These are phyloP conservation scores for Penicillium tannophilum DNA, from an alignment of 495 filamentous ascomycete species.

Conservation along the genomic window DNA sequence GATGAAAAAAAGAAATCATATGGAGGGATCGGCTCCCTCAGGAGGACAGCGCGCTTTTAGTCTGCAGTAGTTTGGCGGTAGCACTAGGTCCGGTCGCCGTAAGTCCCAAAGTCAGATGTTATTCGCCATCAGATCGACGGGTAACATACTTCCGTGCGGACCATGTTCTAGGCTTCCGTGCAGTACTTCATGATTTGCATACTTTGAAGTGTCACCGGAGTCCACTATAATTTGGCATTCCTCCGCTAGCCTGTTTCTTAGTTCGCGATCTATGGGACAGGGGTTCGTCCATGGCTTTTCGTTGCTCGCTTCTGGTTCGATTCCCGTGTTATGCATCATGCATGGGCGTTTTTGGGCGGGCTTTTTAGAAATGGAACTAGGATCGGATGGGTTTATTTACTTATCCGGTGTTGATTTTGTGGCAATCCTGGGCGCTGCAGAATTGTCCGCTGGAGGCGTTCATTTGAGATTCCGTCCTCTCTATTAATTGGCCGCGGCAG, in stretches of 20 bases:
- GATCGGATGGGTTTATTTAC: not conserved
- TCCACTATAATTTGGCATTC: not conserved
- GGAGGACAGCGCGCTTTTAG: conserved; percentile 15
- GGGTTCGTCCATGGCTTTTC: not conserved
- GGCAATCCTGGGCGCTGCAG: no score
- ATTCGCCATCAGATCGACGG: not conserved
- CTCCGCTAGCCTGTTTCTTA: not conserved
- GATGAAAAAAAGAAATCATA: conserved; percentile 5
- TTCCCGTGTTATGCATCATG: conserved; percentile 20
- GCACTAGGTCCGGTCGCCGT: not conserved
- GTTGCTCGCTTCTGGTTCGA: not conserved
- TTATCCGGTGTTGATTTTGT: not conserved
- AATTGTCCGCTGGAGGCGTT: not conserved
- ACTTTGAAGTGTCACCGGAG: not conserved
- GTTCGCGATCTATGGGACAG: not conserved
- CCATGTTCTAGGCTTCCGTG: no score
- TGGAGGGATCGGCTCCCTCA: conserved; percentile 14
- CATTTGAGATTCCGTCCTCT: no score
- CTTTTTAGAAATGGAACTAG: not conserved
- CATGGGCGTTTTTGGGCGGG: conserved; percentile 13
- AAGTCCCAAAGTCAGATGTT: not conserved
- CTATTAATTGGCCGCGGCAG: no score
- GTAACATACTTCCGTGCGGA: no score
- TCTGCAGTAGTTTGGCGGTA: conserved; percentile 19
- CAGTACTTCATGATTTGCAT: not conserved